These are phyloP conservation scores for Chondrus crispus DNA, from an alignment of 23 red algal species.

Conservation along the genomic window DNA sequence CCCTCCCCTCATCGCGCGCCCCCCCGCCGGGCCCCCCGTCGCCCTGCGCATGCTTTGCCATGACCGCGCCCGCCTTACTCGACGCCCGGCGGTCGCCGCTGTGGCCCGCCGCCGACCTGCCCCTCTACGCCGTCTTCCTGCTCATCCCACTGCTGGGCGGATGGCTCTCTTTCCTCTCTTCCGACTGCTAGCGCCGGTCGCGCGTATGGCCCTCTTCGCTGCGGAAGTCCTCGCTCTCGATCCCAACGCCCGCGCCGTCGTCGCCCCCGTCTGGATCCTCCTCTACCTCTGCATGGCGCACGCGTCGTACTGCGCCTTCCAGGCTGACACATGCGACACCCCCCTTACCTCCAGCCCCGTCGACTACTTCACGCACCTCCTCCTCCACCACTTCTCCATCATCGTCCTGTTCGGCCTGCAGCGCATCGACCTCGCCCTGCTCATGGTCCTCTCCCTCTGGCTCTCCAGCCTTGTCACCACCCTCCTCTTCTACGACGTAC, in stretches of 20 bases:
- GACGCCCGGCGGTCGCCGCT: too few relatives aligned
- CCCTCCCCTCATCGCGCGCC: too few relatives aligned
- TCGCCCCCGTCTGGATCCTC: constrained; percentile 4
- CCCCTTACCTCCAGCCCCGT: background rate
- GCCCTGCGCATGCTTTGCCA: too few relatives aligned
- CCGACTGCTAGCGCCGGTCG: constrained; percentile 14
- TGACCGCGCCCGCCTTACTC: too few relatives aligned
- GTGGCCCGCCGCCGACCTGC: background rate
- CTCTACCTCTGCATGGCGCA: constrained; percentile 46
- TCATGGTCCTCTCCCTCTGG: constrained; percentile 55
- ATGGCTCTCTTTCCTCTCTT: constrained; percentile 35
- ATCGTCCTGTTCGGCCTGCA: constrained; percentile 59
- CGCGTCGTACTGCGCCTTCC: constrained; percentile 4
- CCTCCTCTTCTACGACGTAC: constrained; percentile 36
- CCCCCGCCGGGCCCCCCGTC: too few relatives aligned
- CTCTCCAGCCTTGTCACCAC: constrained; percentile 23
- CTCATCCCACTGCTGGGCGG: constrained; percentile 48
- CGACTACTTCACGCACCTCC: constrained; percentile 32
- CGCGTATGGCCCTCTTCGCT: constrained; percentile 16
- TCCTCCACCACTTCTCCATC: constrained; percentile 54
- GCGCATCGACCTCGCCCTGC: constrained; percentile 45
- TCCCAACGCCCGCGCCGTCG: background rate
- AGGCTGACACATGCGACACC: background rate
- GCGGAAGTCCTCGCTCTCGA: constrained; percentile 31
- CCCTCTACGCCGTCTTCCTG: constrained; percentile 8